A percentile compares a stretch with the other conserved stretches of the same genome.
Conservation (phyloP, 108 stramenopile species). For the Cyclotella cryptica region DNA sequence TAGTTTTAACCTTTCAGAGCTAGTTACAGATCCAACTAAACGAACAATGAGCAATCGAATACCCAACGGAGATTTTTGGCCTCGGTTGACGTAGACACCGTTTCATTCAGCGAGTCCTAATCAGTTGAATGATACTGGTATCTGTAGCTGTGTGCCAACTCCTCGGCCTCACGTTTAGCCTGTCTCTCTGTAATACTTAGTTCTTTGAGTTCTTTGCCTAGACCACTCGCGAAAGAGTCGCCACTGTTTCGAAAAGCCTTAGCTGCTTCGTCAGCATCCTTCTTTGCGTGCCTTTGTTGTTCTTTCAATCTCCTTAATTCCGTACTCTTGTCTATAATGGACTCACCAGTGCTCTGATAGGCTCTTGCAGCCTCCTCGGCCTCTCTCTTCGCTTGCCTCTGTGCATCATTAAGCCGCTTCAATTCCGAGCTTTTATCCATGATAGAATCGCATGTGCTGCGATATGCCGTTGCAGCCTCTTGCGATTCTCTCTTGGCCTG, state of each 20-base stretch:
- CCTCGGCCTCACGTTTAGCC: conserved; percentile 8
- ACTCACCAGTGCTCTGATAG: neutral
- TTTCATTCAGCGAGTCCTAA: too few species aligned
- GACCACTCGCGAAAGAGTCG: neutral
- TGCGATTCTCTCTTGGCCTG: neutral
- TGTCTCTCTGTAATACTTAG: neutral
- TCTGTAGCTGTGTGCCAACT: conserved; percentile 4
- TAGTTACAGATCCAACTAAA: too few species aligned
- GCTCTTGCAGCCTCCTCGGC: conserved; percentile 1
- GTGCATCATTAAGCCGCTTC: conserved; percentile 8
- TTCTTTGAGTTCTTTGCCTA: conserved; percentile 2
- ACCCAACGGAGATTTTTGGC: too few species aligned
- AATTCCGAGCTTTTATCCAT: conserved; percentile 17
- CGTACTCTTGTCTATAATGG: conserved; percentile 1
- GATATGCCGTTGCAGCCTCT: neutral
- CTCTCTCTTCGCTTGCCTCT: conserved; percentile 1
- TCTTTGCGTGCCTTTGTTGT: neutral
- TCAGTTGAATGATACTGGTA: neutral
- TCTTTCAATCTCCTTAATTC: conserved; percentile 4
- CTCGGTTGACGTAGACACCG: too few species aligned
- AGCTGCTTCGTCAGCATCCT: conserved; percentile 6
- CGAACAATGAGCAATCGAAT: too few species aligned
- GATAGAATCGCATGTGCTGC: neutral
- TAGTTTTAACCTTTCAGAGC: too few species aligned
- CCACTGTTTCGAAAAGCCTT: neutral